These are phyloP conservation scores for Hordeum pubiflorum DNA, from an alignment of 202 grass and related monocot species.

Conservation along the genomic window DNA sequence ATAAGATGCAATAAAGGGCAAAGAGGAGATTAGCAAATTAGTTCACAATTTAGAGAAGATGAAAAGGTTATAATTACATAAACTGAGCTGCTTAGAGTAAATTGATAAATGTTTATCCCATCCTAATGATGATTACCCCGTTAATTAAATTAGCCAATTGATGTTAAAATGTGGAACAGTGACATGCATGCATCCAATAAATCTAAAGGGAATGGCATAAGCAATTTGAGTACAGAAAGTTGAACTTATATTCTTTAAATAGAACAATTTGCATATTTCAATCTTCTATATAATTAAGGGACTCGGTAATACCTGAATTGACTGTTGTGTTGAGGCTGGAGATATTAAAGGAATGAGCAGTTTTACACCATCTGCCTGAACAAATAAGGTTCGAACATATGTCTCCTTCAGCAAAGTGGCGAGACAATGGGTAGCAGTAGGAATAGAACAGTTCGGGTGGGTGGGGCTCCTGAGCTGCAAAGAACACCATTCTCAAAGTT, in stretches of 20 bases:
- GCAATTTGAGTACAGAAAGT: not conserved
- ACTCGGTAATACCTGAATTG: slow-evolving; percentile 62
- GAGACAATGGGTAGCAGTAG: slow-evolving; percentile 59
- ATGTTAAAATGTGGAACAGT: not conserved
- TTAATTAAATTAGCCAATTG: not conserved
- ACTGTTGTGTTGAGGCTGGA: slow-evolving; percentile 84
- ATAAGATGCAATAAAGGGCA: slow-evolving; percentile 21
- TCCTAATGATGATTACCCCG: not conserved
- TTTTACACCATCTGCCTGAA: slow-evolving; percentile 71
- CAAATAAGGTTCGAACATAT: slow-evolving; percentile 74
- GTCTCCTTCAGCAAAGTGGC: slow-evolving; percentile 62
- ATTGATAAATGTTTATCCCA: not conserved
- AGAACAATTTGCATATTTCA: not conserved
- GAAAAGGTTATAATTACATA: not conserved
- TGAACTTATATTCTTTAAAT: not conserved
- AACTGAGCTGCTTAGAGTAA: not conserved
- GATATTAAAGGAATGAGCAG: slow-evolving; percentile 84
- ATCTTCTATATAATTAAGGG: not conserved
- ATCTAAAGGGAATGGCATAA: not conserved
- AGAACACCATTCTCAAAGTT: slow-evolving; percentile 34
- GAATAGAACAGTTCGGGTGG: slow-evolving; percentile 66
- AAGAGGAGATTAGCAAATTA: slow-evolving; percentile 19
- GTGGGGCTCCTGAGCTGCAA: slow-evolving; percentile 81
- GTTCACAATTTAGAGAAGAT: slow-evolving; percentile 6
- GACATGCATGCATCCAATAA: not conserved